Evolutionary conservation across 1,284 basidiomycete genomes (phyloP), one percentile per base, ranked within the genome.

Genomic region (Apiotrichum mycotoxinovorans): DNA sequence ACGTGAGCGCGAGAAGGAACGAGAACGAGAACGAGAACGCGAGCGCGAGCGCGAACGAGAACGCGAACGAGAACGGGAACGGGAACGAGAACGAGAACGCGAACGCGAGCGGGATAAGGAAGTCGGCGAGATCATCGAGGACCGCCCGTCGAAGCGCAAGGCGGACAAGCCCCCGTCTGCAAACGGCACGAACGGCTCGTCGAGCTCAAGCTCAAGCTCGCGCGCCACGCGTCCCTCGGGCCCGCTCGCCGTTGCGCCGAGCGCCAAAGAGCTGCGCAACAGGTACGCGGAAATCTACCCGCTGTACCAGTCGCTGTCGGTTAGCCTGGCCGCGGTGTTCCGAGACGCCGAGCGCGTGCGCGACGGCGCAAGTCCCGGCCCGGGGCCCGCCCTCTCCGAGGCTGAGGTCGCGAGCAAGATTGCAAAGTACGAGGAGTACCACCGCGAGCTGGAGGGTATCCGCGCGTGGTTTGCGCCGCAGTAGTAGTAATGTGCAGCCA

Each of bases 211-310:
- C 34, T 27, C 46, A 47, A 34, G 11, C 8, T 22, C 42, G 18
- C 30, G 10, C 37, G 22, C 47, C 20, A n/a, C 23, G 23, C 34
- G 34, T 27, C 48, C 22, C 27, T 40, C 48, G 14, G 44, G 44
- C 17, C 44, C 44, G 27, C 44, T 46, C 17, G 33, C 34, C 46
- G 46, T 22, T 12, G 46, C 46, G 12, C 47, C 43, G 7, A 64
- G 68, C 48, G 58, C 66, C 11, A 66, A 69, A 33, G 41, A 52
- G 0, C 60, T 74, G 22, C 56, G 71, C 22, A 66, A 70, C 15
- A 52, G 71, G 37, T 75, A 72, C 56, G 72, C 70, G 53, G 67
- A 70, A 57, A 65, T 75, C 12, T 71, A 65, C 49, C 67, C 70
- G 2, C 64, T 66, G 18, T 74, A 75, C 60, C 58, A 71, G 54